Evolutionary conservation across 371 early-diverging fungal species (phyloP).

Genomic region (Nosema bombycis): DNA sequence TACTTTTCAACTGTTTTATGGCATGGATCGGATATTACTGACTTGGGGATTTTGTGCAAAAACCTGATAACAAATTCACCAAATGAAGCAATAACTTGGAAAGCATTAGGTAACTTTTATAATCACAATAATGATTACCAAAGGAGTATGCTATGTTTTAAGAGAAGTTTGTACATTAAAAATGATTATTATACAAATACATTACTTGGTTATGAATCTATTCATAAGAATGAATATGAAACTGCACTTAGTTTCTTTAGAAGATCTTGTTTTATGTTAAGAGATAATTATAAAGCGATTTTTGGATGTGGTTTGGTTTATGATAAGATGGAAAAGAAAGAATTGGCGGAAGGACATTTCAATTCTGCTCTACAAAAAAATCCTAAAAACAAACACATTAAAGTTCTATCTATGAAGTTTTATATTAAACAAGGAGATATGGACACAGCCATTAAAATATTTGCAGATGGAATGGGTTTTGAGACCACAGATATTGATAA

Average conservation of each 20-base stretch:
- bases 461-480: conserved; percentile 17
- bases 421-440: conserved; percentile 40
- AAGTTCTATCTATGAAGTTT: conserved; percentile 56
- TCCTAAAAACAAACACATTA: conserved; percentile 56
- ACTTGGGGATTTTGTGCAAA: conserved; percentile 59
- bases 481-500: conserved; percentile 14
- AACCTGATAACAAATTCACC: conserved; percentile 53
- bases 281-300: conserved; percentile 58
- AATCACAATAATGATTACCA: conserved; percentile 52
- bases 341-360: conserved; percentile 59
- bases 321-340: conserved; percentile 55
- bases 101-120: conserved; percentile 64
- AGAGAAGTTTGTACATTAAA: conserved; percentile 52
- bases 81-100: conserved; percentile 56
- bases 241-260: conserved; percentile 60
- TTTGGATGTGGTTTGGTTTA: conserved; percentile 65
- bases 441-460: conserved; percentile 41
- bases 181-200: conserved; percentile 59
- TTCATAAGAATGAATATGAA: conserved; percentile 57
- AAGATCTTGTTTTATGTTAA: conserved; percentile 51
- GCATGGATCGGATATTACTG: conserved; percentile 52
- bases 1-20: conserved; percentile 64
- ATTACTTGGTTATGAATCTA: conserved; percentile 64
- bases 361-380: conserved; percentile 53
- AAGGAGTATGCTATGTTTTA: conserved; percentile 57